Evolutionary conservation across 2,329 filamentous ascomycete species (phyloP), one percentile per base, ranked within the genome.

Genomic region (Daldinia eschscholtzii): DNA sequence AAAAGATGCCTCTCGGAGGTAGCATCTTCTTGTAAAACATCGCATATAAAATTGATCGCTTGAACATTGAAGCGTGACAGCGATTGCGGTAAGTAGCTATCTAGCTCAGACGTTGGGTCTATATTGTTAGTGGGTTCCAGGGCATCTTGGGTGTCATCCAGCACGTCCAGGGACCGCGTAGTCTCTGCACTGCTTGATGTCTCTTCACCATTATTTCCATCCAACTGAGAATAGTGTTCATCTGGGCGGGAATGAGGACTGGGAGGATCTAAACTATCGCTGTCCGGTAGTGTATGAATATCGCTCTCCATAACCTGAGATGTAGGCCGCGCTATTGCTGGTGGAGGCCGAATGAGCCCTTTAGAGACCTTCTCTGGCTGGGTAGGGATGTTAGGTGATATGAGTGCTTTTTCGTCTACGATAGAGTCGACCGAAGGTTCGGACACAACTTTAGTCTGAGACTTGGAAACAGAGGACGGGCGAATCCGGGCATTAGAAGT

Each of bases 1-100:
- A 86, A 76, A 42, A 84, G 73, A 68, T 85, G 83, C 13, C 79
- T 80, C 74, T 90, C 88, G 6, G 75, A 79, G 5, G 85, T 89
- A 6, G 79, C 77, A 70, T 91, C 88, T 60, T 87, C 82, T 73
- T 88, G 84, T 15, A 90, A 81, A 2, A 88, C 80, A 72, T 90
- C 85, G 71, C 88, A 90, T 20, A 91, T 80, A 68, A 91, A 86
- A 61, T 89, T 84, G 37, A 91, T 81, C 0, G 88, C 78, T 41
- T 88, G 85, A 2, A 87, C 80, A 64, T 85, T 85, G 2, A 92
- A 80, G 2, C 78, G 80, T 0, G 83, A 83, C 7, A 92, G 73
- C 4, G 87, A 84, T 73, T 92, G 89, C 0, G 89, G 89, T 2
- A 88, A 79, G 23, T 83, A 78, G 41, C 73, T 70, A 20, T 83